Evolutionary conservation across 257 asterid genomes (phyloP), one percentile per base, ranked within the genome.

Genomic region (Primulina huaijiensis): DNA sequence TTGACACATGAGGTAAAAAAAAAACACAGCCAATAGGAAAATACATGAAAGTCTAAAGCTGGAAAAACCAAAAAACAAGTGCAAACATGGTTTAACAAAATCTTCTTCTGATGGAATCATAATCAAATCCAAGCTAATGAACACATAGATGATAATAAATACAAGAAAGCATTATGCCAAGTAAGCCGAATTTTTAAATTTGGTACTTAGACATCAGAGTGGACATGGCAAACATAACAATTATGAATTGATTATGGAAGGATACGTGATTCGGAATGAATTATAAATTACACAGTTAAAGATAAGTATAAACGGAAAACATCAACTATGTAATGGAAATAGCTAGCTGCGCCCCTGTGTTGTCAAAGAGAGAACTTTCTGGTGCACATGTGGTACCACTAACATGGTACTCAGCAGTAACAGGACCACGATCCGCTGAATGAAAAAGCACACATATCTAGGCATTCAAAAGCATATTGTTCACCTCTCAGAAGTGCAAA

Each of bases 351-450:
- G 74, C 40, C 40, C 88, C 83, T 0, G 76, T 71, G 81, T 78
- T 83, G 76, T 90, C 97, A 76, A 82, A 84, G 64, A 94, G 79
- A 69, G 78, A 80, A 70, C 99, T 97, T 75, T 94, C 99, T 53
- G 99, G 99, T 60, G 99, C 99, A 82, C 81, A 93, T 50, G 97
- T 93, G 74, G 97, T 89, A 68, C 99, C 99, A 83, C 83, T 93
- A 35, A 90, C 96, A 70, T 72, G 61, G 79, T 90, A 93, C 70
- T 93, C 92, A 64, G 88, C 83, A 72, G 88, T 79, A 69, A 78
- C 77, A 38, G 94, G 92, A 74, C 89, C 87, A 74, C 69, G 83
- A 79, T 79, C 75, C 76, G 83, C 84, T 71, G 95, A 87, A 61
- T 85, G 91, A n/a, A n/a, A n/a, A 70, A 94, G 97, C 58, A 89